Evolutionary conservation across 2,329 filamentous ascomycete genomes (phyloP).

Genomic region (Nothophoma quercina): DNA sequence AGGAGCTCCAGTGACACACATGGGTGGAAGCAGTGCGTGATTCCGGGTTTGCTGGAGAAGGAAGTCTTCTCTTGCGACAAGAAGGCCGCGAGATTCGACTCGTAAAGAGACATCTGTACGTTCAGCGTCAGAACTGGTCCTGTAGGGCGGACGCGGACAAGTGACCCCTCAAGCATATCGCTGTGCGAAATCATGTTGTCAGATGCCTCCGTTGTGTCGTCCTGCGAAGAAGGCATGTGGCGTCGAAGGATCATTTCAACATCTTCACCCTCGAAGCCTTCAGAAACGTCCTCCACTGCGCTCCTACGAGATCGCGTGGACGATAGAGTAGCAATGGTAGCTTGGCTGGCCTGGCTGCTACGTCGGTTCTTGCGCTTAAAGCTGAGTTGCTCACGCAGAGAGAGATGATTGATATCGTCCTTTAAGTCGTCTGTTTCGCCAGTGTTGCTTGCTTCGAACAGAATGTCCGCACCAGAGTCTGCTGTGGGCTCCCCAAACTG

Average conservation of each 20-base stretch:
- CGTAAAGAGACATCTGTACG: conserved; percentile 73
- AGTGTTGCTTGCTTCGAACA: conserved; percentile 42
- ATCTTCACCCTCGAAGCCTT: conserved; percentile 55
- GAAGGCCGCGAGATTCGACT: conserved; percentile 67
- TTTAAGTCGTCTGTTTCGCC: conserved; percentile 12
- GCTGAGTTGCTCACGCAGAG: conserved; percentile 43
- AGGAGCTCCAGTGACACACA: conserved; percentile 65
- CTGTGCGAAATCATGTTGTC: conserved; percentile 50
- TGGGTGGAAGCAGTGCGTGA: conserved; percentile 69
- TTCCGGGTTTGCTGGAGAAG: conserved; percentile 20
- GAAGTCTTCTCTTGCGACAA: conserved; percentile 48
- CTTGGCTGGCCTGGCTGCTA: conserved; percentile 45
- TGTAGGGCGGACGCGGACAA: conserved; percentile 26
- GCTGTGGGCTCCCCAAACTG: conserved; percentile 27
- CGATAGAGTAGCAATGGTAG: conserved; percentile 50
- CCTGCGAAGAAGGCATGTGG: conserved; percentile 32
- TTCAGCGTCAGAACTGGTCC: conserved; percentile 61
- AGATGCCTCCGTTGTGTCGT: conserved; percentile 28
- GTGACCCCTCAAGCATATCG: conserved; percentile 33
- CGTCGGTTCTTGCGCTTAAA: conserved; percentile 34
- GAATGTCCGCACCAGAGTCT: conserved; percentile 31
- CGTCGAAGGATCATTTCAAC: conserved; percentile 57
- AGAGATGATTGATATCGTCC: not conserved
- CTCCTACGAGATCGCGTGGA: conserved; percentile 54
- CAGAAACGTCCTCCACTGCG: conserved; percentile 42